Percentiles rank a stretch among this genome's conserved stretches.
phyloP scores from a whole-genome alignment of 208 protist species.

The Wallacemonas sp. region DNA sequence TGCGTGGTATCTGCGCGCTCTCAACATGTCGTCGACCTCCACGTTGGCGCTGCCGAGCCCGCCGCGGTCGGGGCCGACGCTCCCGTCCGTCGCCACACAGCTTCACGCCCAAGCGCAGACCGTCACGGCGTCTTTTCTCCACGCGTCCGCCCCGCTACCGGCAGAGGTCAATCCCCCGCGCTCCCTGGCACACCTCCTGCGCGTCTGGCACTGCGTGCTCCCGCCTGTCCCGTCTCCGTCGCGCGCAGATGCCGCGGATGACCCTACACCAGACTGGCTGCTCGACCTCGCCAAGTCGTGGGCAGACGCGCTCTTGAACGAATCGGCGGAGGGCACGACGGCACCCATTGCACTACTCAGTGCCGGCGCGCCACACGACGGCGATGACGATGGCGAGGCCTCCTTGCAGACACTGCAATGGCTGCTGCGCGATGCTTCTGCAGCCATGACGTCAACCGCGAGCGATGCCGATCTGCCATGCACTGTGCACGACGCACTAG shows the following conservation, averaged over 20 bases:
- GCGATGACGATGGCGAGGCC: not conserved
- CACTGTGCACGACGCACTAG: too few relatives aligned
- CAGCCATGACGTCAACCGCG: not conserved
- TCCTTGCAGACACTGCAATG: not conserved
- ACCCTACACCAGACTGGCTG: not conserved
- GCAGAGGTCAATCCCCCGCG: not conserved
- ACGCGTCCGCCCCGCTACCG: too few relatives aligned
- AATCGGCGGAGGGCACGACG: not conserved
- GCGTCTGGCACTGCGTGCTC: constrained; percentile 3
- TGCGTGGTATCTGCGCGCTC: not conserved
- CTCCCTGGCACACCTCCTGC: constrained; percentile 10
- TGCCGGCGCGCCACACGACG: not conserved
- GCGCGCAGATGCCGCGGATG: not conserved
- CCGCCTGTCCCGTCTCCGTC: not conserved
- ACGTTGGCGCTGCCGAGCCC: not conserved
- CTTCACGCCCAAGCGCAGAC: not conserved
- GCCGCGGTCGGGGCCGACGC: too few relatives aligned
- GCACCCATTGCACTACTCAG: too few relatives aligned
- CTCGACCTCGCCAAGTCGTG: not conserved
- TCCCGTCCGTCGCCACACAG: too few relatives aligned
- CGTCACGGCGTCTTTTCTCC: too few relatives aligned
- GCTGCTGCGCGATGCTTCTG: not conserved
- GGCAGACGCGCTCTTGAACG: not conserved
- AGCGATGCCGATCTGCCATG: not conserved
- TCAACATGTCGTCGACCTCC: not conserved